Conservation (phyloP, 148 eudicot genomes). For the Heliamphora exappendiculata region DNA sequence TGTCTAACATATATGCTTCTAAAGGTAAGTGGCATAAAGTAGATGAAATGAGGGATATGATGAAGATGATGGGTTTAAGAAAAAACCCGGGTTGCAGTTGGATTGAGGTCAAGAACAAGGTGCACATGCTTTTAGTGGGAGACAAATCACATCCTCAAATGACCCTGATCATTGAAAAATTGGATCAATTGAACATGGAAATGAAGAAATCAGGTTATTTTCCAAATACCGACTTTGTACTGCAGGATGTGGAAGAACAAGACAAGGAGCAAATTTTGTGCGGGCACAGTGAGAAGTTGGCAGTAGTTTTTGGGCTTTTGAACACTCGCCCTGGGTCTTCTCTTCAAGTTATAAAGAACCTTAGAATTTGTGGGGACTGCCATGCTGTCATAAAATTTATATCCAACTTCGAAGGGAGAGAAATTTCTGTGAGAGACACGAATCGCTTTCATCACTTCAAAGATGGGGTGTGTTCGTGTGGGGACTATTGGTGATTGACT, state of each 20-base stretch:
- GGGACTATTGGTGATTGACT: slow-evolving; percentile 66
- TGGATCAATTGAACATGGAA: slow-evolving; percentile 33
- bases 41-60: slow-evolving; percentile 37
- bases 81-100: slow-evolving; percentile 70
- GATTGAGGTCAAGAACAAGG: slow-evolving; percentile 55
- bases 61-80: slow-evolving; percentile 43
- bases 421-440: slow-evolving; percentile 71
- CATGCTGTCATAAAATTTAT: slow-evolving; percentile 56
- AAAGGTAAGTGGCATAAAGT: slow-evolving; percentile 50
- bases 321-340: slow-evolving; percentile 45
- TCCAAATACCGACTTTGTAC: slow-evolving; percentile 40
- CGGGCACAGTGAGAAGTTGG: slow-evolving; percentile 65
- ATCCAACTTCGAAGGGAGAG: slow-evolving; percentile 52
- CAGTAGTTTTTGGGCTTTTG: slow-evolving; percentile 46
- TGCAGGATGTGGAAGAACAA: slow-evolving; percentile 58
- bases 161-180: slow-evolving; percentile 31
- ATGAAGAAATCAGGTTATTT: slow-evolving; percentile 37
- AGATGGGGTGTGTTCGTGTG: slow-evolving; percentile 83
- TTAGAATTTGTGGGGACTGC: slow-evolving; percentile 58
- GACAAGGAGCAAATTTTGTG: slow-evolving; percentile 59
- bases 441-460: slow-evolving; percentile 80
- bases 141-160: slow-evolving; percentile 46
- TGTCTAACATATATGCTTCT: slow-evolving; percentile 54
- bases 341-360: slow-evolving; percentile 56
- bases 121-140: slow-evolving; percentile 52